phyloP scores from a whole-genome alignment of 2,329 filamentous ascomycete genomes.

The Fusarium goolgardi region DNA sequence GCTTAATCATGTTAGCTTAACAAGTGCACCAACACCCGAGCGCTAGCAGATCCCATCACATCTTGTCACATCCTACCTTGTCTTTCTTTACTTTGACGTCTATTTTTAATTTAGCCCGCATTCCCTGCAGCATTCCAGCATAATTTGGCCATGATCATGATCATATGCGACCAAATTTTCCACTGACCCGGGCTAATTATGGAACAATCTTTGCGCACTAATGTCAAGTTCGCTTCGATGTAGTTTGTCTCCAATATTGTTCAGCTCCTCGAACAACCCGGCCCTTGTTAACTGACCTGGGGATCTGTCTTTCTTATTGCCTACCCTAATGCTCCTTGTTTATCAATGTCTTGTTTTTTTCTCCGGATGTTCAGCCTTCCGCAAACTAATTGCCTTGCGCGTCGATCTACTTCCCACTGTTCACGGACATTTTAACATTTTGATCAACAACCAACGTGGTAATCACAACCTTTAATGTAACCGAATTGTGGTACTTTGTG shows the following conservation, averaged over 20 bases:
- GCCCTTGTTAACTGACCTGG: slow-evolving; percentile 17
- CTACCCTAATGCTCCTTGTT: slow-evolving; percentile 24
- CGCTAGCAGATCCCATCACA: slow-evolving; percentile 45
- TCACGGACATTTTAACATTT: slow-evolving; percentile 7
- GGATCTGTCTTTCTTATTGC: slow-evolving; percentile 19
- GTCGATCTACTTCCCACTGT: slow-evolving; percentile 15
- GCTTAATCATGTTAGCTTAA: slow-evolving; percentile 41
- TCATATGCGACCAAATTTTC: slow-evolving; percentile 26
- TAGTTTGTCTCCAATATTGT: slow-evolving; percentile 21
- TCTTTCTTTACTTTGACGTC: slow-evolving; percentile 25
- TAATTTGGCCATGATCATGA: slow-evolving; percentile 37
- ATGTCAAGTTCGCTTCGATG: slow-evolving; percentile 9
- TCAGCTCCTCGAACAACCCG: slow-evolving; percentile 25
- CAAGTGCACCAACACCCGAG: slow-evolving; percentile 37
- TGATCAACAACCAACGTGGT: slow-evolving; percentile 16
- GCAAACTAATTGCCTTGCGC: slow-evolving; percentile 14
- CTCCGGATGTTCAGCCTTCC: slow-evolving; percentile 36
- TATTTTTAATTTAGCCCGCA: slow-evolving; percentile 54
- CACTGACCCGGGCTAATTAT: slow-evolving; percentile 43
- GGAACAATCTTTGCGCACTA: slow-evolving; percentile 27
- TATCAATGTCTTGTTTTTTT: background rate
- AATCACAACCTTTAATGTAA: slow-evolving; percentile 13
- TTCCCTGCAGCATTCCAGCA: slow-evolving; percentile 27
- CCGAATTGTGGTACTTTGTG: background rate
- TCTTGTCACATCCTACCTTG: slow-evolving; percentile 36